These are phyloP conservation scores for Immersiella caudata DNA, from an alignment of 495 filamentous ascomycete genomes.

Conservation along the genomic window DNA sequence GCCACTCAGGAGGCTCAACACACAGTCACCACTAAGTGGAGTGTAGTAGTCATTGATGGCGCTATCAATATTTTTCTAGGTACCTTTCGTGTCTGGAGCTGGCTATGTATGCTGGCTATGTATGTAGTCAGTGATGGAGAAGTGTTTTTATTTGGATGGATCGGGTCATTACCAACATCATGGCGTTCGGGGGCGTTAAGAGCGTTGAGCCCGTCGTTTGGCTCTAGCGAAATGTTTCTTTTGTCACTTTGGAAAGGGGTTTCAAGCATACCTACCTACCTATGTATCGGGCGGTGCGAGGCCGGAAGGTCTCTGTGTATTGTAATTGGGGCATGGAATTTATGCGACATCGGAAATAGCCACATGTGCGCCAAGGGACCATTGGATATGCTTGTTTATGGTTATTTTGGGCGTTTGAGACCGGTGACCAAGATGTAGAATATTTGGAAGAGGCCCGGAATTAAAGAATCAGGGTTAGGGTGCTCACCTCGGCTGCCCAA, in stretches of 20 bases:
- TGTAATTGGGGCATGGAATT: neutral
- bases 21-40: conserved; percentile 17
- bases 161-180: neutral
- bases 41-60: neutral
- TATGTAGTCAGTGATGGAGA: neutral
- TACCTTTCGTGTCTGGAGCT: neutral
- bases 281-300: neutral
- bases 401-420: too few species aligned
- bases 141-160: neutral
- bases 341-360: neutral
- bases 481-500: neutral
- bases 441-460: too few species aligned
- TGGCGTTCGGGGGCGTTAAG: neutral
- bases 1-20: conserved; percentile 18
- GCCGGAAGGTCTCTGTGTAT: neutral
- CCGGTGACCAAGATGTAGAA: too few species aligned
- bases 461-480: conserved; percentile 4
- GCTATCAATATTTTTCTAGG: neutral
- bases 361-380: too few species aligned
- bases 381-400: too few species aligned
- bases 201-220: neutral
- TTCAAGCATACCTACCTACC: neutral
- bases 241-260: neutral
- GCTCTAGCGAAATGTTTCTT: conserved; percentile 1
- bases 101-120: neutral